Base-by-base conservation (phyloP, 306 rosid species). In the Vachellia collinsii region DNA sequence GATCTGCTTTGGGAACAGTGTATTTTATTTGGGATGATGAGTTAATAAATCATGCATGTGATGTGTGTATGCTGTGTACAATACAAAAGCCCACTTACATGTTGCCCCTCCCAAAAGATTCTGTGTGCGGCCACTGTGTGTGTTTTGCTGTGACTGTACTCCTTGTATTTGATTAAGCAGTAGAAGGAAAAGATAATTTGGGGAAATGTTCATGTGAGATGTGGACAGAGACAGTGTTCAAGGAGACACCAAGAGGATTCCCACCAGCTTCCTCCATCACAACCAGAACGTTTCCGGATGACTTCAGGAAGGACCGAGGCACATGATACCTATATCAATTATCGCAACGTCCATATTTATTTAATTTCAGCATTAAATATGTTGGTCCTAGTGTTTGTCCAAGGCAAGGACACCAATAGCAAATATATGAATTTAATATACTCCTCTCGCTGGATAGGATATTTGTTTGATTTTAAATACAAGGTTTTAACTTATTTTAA, bases 221-320 rank as follows among this genome's bases (percentile, higher is more conserved):
- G 3, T 72, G 72, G 41, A 88, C 78, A 12, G 88, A 83, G 58
- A 90, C 86, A 63, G 80, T 83, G 82, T 76, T 62, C 84, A 87
- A 77, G 38, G 89, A 83, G 69, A 90, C 77, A 7, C 25, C 83
- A 81, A 87, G 86, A 83, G 93, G 94, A 78, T 90, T 87, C 68
- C 94, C 97, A 73, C 94, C 94, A 65, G 65, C 81, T 92, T 90
- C 94, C 46, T 92, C 97, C n/a, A 88, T 1, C 82, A 92, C 48
- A 53, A 92, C 82, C 76, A 92, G 70, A 64, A 80, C 79, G 51
- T 92, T 92, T 8, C 44, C 86, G 13, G 80, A 72, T 8, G 67
- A 81, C 54, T 81, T 88, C 20, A 90, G 90, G 77, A 92, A 88
- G n/a, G 92, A 84, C 62, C 91, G 85, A 16, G 97, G 97, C 76